Evolutionary conservation across 495 filamentous ascomycete species (phyloP).

Genomic region (Penicillium coprophilum): DNA sequence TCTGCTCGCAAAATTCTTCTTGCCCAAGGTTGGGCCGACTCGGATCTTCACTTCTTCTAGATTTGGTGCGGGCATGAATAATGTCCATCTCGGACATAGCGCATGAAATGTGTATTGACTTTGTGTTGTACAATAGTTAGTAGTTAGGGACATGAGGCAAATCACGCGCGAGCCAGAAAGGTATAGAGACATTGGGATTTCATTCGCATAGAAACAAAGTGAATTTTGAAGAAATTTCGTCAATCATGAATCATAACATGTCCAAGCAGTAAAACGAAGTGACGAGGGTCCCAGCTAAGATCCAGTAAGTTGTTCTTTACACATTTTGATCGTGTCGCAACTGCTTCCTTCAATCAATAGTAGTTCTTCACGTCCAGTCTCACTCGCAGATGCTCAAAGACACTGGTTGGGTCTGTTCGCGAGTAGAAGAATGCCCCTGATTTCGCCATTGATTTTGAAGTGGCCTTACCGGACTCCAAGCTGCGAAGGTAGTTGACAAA

Average conservation of each 20-base stretch:
- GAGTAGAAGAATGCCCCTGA: constrained; percentile 29
- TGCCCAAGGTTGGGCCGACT: constrained; percentile 71
- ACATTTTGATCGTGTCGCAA: neutral
- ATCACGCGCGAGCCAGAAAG: neutral
- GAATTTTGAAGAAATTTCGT: neutral
- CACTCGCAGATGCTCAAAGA: constrained; percentile 50
- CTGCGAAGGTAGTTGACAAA: constrained; percentile 51
- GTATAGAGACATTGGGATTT: constrained; percentile 1
- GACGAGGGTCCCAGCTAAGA: neutral
- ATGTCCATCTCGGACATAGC: neutral
- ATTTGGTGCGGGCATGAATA: neutral
- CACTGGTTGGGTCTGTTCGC: constrained; percentile 37
- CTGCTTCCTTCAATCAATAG: constrained; percentile 30
- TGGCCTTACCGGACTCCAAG: constrained; percentile 50
- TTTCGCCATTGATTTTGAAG: constrained; percentile 33
- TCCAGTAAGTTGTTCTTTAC: neutral
- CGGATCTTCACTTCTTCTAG: constrained; percentile 84
- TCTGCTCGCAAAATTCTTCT: constrained; percentile 60
- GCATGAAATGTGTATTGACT: neutral
- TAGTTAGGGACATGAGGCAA: neutral
- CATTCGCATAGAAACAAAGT: neutral
- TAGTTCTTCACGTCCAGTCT: constrained; percentile 52
- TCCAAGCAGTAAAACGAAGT: neutral
- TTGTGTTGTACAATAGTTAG: neutral
- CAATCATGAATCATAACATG: constrained; percentile 15